Evolutionary conservation across 306 rosid species (phyloP), one percentile per base, ranked within the genome.

Genomic region (Nissolia schottii): DNA sequence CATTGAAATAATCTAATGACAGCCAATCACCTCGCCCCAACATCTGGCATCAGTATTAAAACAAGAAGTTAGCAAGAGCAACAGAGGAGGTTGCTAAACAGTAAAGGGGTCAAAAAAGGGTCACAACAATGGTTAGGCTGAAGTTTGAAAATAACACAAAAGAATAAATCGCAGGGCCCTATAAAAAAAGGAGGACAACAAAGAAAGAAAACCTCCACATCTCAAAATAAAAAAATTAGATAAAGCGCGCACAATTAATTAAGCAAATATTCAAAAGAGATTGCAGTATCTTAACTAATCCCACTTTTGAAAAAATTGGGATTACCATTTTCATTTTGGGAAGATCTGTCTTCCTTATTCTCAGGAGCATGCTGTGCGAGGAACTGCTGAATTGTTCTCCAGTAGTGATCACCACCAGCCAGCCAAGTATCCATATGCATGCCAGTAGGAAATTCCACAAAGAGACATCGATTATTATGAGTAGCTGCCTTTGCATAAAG

Each of bases 351-450:
- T 68, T 79, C 96, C 45, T 73, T 77, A 43, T 53, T 75, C 78
- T 50, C 86, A 10, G 90, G 86, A 64, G 74, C 87, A 77, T 87
- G 82, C 60, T 87, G 75, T 70, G 76, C 84, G 57, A 95, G 71
- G 79, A 95, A 95, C 77, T 84, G 84, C 71, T 74, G 90, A 75
- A 92, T 43, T 65, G 99, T 83, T 81, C 82, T 85, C 99, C 99
- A 95, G 77, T 95, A 95, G 7, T 73, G 70, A 67, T 89, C 99
- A 32, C 99, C 99, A 77, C 99, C 99, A 32, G 90, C 54, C 12
- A 81, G 59, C 99, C 99, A 95, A 66, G 99, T 92, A 79, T 95
- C 96, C 99, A 95, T 95, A 80, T 95, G 99, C 99, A 92, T 95
- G 64, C 99, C 99, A 4, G 82, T 78, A 41, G 97, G 96, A 79